These are phyloP conservation scores for Biancaea sappan DNA, from an alignment of 306 rosid species.

Conservation along the genomic window DNA sequence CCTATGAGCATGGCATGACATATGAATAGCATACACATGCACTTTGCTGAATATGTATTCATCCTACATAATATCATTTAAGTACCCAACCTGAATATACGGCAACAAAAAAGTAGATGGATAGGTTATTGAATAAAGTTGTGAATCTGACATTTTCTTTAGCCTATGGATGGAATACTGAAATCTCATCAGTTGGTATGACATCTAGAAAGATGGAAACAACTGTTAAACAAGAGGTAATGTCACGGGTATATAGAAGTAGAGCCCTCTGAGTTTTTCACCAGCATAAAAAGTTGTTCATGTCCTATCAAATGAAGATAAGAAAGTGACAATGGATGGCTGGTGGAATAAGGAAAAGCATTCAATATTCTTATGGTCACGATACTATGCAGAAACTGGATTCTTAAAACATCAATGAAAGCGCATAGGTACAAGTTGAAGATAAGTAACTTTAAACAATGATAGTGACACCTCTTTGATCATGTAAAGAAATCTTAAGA, in stretches of 20 bases:
- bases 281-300: background rate
- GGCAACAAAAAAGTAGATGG: slow-evolving; percentile 10
- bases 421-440: background rate
- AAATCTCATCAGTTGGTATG: slow-evolving; percentile 22
- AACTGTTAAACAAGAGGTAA: slow-evolving; percentile 6
- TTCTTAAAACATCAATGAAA: background rate
- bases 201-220: background rate
- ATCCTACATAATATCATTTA: background rate
- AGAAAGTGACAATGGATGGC: background rate
- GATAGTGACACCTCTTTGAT: background rate
- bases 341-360: background rate
- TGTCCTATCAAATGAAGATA: background rate
- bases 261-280: background rate
- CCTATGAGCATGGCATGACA: background rate
- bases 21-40: slow-evolving; percentile 13
- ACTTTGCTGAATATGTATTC: slow-evolving; percentile 1
- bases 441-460: background rate
- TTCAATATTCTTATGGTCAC: background rate
- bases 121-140: background rate
- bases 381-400: background rate
- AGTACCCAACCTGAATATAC: slow-evolving; percentile 7
- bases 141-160: background rate
- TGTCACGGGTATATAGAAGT: background rate
- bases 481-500: background rate
- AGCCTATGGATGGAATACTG: background rate